phyloP scores from a whole-genome alignment of 108 stramenopile genomes.

The Cyclotella kingstonii region DNA sequence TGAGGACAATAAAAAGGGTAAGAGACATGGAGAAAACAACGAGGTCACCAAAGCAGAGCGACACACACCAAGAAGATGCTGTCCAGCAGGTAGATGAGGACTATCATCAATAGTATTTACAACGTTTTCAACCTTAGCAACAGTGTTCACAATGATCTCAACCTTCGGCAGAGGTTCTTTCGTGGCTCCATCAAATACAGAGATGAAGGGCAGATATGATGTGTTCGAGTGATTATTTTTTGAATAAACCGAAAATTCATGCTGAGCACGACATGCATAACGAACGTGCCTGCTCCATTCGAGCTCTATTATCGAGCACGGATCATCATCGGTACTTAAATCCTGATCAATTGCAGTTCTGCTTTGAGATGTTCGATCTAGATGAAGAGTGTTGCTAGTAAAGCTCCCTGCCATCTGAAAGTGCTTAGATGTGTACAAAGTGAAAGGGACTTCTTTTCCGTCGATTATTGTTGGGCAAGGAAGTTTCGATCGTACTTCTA shows the following conservation, averaged over 20 bases:
- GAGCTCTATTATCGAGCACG: too few species aligned
- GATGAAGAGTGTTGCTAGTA: constrained; percentile 13
- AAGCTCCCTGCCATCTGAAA: constrained; percentile 28
- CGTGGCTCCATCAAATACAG: too few species aligned
- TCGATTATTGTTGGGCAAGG: constrained; percentile 33
- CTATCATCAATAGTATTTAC: constrained; percentile 4
- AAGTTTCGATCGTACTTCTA: too few species aligned
- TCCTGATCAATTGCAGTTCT: neutral
- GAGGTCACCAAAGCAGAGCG: neutral
- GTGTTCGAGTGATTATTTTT: constrained; percentile 23
- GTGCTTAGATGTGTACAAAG: constrained; percentile 59
- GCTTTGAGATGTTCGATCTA: constrained; percentile 6
- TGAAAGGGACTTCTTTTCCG: constrained; percentile 47
- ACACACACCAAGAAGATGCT: constrained; percentile 58
- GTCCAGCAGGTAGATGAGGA: constrained; percentile 63
- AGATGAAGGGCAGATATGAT: too few species aligned
- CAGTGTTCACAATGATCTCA: too few species aligned
- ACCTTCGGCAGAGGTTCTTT: too few species aligned
- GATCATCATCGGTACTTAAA: neutral
- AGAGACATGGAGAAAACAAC: neutral
- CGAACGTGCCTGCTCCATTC: neutral
- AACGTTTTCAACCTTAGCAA: constrained; percentile 6
- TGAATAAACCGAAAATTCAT: constrained; percentile 1
- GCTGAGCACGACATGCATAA: neutral
- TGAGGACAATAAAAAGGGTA: neutral